Conservation (phyloP, 2,329 filamentous ascomycete species). For the Macrophomina pseudophaseolina region DNA sequence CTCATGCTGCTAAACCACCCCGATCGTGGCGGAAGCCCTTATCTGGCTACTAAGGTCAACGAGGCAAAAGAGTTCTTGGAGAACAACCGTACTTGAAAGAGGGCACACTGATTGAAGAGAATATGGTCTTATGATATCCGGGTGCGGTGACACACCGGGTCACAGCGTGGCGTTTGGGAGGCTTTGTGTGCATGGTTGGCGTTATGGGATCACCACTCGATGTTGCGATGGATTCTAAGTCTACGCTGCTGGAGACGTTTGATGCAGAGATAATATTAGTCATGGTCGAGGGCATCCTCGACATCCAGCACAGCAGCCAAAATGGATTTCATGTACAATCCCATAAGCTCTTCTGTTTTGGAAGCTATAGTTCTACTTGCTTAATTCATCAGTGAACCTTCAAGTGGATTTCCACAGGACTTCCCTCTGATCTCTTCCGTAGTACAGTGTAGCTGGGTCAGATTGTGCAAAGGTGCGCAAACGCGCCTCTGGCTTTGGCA, state of each 20-base stretch:
- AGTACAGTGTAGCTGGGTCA: not conserved
- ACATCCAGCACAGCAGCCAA: not conserved
- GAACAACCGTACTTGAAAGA: constrained; percentile 54
- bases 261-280: not conserved
- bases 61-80: constrained; percentile 97
- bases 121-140: constrained; percentile 7
- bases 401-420: not conserved
- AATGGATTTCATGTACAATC: not conserved
- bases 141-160: constrained; percentile 17
- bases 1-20: constrained; percentile 98
- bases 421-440: not conserved
- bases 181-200: constrained; percentile 26
- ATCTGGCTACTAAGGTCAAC: constrained; percentile 96
- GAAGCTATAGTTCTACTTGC: not conserved
- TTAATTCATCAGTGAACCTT: not conserved
- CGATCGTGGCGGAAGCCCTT: constrained; percentile 94
- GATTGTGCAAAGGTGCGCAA: too few species aligned
- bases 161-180: constrained; percentile 30
- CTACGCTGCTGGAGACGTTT: not conserved
- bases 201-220: constrained; percentile 29
- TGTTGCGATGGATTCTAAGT: constrained; percentile 1
- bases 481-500: too few species aligned
- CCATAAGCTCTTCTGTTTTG: not conserved
- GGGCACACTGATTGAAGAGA: not conserved
- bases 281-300: not conserved